Evolutionary conservation across 306 rosid species (phyloP).

Genomic region (Vigna nakashimae): DNA sequence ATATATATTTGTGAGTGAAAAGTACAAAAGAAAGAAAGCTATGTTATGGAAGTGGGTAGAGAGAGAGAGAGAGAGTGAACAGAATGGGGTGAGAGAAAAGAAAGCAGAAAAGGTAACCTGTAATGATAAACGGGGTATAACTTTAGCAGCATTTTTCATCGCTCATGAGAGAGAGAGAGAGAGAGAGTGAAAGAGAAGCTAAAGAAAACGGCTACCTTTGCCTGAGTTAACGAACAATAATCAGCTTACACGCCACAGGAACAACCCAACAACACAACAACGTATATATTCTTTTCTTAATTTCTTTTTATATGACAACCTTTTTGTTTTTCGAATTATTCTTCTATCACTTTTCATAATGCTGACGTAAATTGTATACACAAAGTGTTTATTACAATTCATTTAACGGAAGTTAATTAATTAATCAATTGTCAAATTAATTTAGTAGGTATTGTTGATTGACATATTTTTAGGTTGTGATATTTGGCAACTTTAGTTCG

Average conservation of each 20-base stretch:
- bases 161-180: not conserved
- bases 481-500: no score
- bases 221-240: slow-evolving; percentile 35
- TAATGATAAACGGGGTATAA: slow-evolving; percentile 48
- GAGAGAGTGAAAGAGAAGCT: slow-evolving; percentile 52
- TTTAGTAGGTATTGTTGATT: not conserved
- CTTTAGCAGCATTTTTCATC: slow-evolving; percentile 41
- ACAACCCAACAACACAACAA: slow-evolving; percentile 30
- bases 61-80: slow-evolving; percentile 25
- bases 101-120: slow-evolving; percentile 7
- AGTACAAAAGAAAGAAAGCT: slow-evolving; percentile 47
- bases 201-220: slow-evolving; percentile 68
- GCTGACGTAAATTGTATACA: not conserved
- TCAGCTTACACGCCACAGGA: slow-evolving; percentile 47
- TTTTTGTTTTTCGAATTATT: slow-evolving; percentile 7
- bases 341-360: not conserved
- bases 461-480: not conserved
- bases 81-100: slow-evolving; percentile 24
- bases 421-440: not conserved
- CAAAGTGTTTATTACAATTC: not conserved
- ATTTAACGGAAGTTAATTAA: not conserved
- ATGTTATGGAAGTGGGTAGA: slow-evolving; percentile 17
- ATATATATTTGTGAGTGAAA: slow-evolving; percentile 33
- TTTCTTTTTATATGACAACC: not conserved
- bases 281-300: slow-evolving; percentile 70